Conservation (phyloP, 805 yeast genomes). For the Schizosaccharomyces cryophilus region DNA sequence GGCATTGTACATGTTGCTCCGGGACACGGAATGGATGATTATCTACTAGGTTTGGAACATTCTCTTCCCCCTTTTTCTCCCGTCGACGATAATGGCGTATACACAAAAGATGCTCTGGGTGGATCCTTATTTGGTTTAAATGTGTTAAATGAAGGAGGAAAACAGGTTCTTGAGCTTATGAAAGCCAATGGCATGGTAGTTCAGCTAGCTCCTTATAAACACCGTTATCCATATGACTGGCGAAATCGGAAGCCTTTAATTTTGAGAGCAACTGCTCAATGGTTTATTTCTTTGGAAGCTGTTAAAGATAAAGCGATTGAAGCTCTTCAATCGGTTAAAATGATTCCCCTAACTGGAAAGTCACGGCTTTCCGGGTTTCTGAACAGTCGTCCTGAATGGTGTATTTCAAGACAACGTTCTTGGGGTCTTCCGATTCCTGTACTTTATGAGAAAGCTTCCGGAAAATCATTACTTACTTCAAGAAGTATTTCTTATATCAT, state of each 20-base stretch:
- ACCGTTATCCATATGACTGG: slow-evolving; percentile 95
- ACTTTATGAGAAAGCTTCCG: slow-evolving; percentile 34
- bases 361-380: slow-evolving; percentile 52
- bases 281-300: slow-evolving; percentile 71
- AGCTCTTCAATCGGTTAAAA: slow-evolving; percentile 38
- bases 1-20: slow-evolving; percentile 95
- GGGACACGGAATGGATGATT: slow-evolving; percentile 93
- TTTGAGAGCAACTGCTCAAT: slow-evolving; percentile 84
- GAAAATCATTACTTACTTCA: slow-evolving; percentile 36
- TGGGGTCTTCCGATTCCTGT: slow-evolving; percentile 99
- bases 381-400: slow-evolving; percentile 74
- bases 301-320: slow-evolving; percentile 39
- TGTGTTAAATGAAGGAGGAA: slow-evolving; percentile 39
- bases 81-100: slow-evolving; percentile 53
- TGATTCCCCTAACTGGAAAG: slow-evolving; percentile 49
- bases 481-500: slow-evolving; percentile 36
- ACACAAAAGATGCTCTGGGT: slow-evolving; percentile 26
- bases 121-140: slow-evolving; percentile 28
- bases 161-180: slow-evolving; percentile 22
- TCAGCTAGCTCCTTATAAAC: slow-evolving; percentile 30
- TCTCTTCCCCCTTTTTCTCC: slow-evolving; percentile 44
- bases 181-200: slow-evolving; percentile 22
- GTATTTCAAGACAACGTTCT: slow-evolving; percentile 79
- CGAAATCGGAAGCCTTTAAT: slow-evolving; percentile 87
- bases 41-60: slow-evolving; percentile 35